Conservation (phyloP, 2,329 filamentous ascomycete genomes). For the Diaporthe velutina region DNA sequence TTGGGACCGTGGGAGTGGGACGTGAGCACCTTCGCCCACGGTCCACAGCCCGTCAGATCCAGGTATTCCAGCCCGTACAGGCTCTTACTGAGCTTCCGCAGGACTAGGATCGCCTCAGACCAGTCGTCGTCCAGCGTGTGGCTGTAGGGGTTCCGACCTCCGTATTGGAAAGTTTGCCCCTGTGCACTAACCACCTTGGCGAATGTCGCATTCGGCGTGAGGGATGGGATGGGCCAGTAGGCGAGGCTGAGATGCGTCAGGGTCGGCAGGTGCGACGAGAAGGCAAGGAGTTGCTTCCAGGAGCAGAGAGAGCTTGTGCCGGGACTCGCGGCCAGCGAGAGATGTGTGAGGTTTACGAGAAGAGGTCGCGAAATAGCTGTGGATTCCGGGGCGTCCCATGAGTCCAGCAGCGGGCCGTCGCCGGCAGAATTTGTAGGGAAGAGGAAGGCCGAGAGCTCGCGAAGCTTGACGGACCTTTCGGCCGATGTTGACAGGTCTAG, state of each 20-base stretch:
- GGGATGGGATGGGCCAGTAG: conserved; percentile 71
- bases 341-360: conserved; percentile 70
- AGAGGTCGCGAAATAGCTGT: conserved; percentile 52
- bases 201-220: conserved; percentile 67
- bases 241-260: conserved; percentile 73
- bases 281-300: conserved; percentile 69
- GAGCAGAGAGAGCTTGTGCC: conserved; percentile 53
- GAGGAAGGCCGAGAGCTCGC: conserved; percentile 65
- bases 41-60: conserved; percentile 70
- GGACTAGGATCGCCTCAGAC: conserved; percentile 68
- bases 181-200: conserved; percentile 60
- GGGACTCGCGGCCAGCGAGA: conserved; percentile 68
- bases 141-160: conserved; percentile 69
- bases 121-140: conserved; percentile 71
- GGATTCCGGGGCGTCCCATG: conserved; percentile 63
- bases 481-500: conserved; percentile 68
- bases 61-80: conserved; percentile 72
- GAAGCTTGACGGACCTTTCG: conserved; percentile 64
- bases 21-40: conserved; percentile 66
- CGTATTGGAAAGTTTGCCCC: conserved; percentile 62
- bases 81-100: conserved; percentile 65
- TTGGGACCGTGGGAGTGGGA: conserved; percentile 44
- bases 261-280: conserved; percentile 65
- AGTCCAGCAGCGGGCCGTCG: conserved; percentile 56
- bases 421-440: conserved; percentile 53